Conservation (phyloP, 768 basidiomycete species). For the Strobilomyces dryophilus region DNA sequence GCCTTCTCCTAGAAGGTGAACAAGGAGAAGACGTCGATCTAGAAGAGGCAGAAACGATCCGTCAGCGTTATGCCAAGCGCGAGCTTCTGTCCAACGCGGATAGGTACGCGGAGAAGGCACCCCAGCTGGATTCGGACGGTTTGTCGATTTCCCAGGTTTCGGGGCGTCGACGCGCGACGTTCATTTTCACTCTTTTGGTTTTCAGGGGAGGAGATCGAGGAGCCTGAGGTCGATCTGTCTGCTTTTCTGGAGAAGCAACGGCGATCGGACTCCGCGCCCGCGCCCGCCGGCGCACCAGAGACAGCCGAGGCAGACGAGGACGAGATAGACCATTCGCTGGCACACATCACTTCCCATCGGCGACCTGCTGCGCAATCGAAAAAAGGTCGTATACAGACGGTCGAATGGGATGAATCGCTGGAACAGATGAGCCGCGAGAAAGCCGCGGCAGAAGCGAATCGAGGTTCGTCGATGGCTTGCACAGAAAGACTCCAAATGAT, state of each 20-base stretch:
- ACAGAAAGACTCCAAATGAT: not conserved
- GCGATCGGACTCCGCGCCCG: slow-evolving; percentile 34
- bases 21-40: slow-evolving; percentile 30
- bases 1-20: slow-evolving; percentile 61
- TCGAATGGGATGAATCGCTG: slow-evolving; percentile 66
- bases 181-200: not conserved
- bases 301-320: slow-evolving; percentile 45
- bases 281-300: slow-evolving; percentile 10
- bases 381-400: slow-evolving; percentile 61
- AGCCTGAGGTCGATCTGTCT: slow-evolving; percentile 72
- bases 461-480: slow-evolving; percentile 45
- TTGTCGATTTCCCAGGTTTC: slow-evolving; percentile 7
- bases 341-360: slow-evolving; percentile 42
- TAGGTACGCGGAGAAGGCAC: slow-evolving; percentile 68
- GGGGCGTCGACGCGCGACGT: too few species aligned
- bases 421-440: slow-evolving; percentile 69
- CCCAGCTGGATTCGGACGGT: slow-evolving; percentile 72
- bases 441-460: slow-evolving; percentile 65
- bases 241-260: slow-evolving; percentile 62
- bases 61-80: slow-evolving; percentile 51
- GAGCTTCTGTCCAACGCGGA: slow-evolving; percentile 67
- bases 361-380: slow-evolving; percentile 28
- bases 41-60: slow-evolving; percentile 47
- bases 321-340: slow-evolving; percentile 53
- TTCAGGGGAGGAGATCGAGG: slow-evolving; percentile 59